Evolutionary conservation across 116 monocot genomes (phyloP).

Genomic region (Trichopus zeylanicus): DNA sequence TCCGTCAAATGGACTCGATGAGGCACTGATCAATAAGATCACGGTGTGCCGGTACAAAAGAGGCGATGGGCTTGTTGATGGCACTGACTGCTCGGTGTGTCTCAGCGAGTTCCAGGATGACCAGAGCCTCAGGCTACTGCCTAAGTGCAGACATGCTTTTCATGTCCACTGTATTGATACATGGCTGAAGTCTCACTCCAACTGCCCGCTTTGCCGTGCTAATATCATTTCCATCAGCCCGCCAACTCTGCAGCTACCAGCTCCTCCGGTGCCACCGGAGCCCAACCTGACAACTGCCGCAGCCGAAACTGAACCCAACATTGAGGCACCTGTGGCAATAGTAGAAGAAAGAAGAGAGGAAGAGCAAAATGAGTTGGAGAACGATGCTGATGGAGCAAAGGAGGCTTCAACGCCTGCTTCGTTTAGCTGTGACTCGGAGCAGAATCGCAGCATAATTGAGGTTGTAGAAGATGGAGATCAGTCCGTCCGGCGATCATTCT

Average conservation of each 20-base stretch:
- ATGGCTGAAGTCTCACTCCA: slow-evolving; percentile 65
- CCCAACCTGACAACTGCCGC: not conserved
- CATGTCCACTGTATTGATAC: slow-evolving; percentile 81
- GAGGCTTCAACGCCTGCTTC: too few relatives aligned
- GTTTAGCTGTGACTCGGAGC: too few relatives aligned
- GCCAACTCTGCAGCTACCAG: not conserved
- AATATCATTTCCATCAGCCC: slow-evolving; percentile 17
- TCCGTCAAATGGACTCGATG: slow-evolving; percentile 47
- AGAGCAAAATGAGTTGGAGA: not conserved
- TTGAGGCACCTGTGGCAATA: too few relatives aligned
- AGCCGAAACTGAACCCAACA: not conserved
- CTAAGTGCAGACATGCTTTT: slow-evolving; percentile 79
- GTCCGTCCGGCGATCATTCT: slow-evolving; percentile 21
- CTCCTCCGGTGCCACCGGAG: slow-evolving; percentile 1
- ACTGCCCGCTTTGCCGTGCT: slow-evolving; percentile 80
- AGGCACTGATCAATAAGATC: slow-evolving; percentile 57
- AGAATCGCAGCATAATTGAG: not conserved
- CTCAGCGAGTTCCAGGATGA: slow-evolving; percentile 71
- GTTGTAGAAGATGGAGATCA: slow-evolving; percentile 2
- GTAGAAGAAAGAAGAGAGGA: slow-evolving; percentile 1
- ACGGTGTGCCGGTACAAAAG: slow-evolving; percentile 46
- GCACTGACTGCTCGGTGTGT: slow-evolving; percentile 79
- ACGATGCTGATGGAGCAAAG: not conserved
- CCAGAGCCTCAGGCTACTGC: slow-evolving; percentile 69
- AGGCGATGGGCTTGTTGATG: slow-evolving; percentile 41